A percentile compares a stretch with the other conserved stretches of the same genome.
Conservation (phyloP, 2,329 filamentous ascomycete species). For the Tolypocladium nubicola region DNA sequence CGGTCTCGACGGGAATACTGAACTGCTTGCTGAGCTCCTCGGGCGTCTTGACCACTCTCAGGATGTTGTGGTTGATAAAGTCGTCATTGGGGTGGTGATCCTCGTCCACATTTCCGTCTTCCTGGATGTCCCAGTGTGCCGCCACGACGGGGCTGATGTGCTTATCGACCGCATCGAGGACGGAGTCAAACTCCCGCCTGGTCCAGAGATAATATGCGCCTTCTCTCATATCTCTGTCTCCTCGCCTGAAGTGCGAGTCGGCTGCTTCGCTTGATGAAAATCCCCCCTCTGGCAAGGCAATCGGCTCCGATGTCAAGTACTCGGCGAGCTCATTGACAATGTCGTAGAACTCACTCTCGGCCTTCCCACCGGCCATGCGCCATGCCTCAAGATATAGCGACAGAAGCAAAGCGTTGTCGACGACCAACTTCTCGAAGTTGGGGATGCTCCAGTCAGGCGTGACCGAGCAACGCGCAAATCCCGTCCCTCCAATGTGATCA, state of each 20-base stretch:
- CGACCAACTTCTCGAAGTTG: constrained; percentile 95
- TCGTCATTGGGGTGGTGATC: constrained; percentile 85
- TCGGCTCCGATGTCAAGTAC: constrained; percentile 67
- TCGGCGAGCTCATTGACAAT: constrained; percentile 73
- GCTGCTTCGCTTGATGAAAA: constrained; percentile 87
- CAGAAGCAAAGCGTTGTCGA: constrained; percentile 81
- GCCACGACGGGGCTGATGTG: constrained; percentile 65
- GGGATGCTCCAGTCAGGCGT: constrained; percentile 89
- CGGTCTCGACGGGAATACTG: constrained; percentile 57
- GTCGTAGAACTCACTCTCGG: constrained; percentile 62
- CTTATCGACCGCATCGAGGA: constrained; percentile 41
- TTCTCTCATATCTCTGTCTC: constrained; percentile 73
- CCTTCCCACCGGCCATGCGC: constrained; percentile 39
- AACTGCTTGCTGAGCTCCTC: constrained; percentile 66
- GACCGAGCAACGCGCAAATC: constrained; percentile 68
- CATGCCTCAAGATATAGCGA: constrained; percentile 81
- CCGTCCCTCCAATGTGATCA: constrained; percentile 43
- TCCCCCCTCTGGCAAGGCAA: constrained; percentile 58
- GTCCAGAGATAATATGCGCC: constrained; percentile 96
- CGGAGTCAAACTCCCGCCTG: constrained; percentile 68
- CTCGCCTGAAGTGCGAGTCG: constrained; percentile 65
- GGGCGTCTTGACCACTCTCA: constrained; percentile 59
- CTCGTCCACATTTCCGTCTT: constrained; percentile 76
- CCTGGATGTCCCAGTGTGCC: constrained; percentile 72
- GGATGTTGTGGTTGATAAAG: constrained; percentile 86